phyloP scores from a whole-genome alignment of 495 filamentous ascomycete genomes.

The Penicillium bovifimosum region DNA sequence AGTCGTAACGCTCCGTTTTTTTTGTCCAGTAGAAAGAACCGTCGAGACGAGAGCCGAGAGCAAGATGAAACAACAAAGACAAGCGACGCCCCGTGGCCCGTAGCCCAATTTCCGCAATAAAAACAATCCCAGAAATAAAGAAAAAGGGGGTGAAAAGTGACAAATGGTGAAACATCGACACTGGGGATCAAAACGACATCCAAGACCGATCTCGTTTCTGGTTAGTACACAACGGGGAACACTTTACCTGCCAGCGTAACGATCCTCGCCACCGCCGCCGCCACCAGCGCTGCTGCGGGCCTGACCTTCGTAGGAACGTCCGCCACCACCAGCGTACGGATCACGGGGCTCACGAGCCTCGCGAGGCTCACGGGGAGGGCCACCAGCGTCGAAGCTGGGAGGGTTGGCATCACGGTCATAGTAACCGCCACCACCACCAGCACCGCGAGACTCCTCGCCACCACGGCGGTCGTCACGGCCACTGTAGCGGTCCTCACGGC shows the following conservation, averaged over 20 bases:
- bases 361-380: slow-evolving; percentile 54
- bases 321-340: slow-evolving; percentile 13
- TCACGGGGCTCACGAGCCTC: slow-evolving; percentile 59
- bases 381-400: slow-evolving; percentile 45
- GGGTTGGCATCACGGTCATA: slow-evolving; percentile 42
- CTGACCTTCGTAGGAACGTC: slow-evolving; percentile 46
- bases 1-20: slow-evolving; percentile 31
- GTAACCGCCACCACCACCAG: slow-evolving; percentile 35
- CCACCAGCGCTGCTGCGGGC: slow-evolving; percentile 4
- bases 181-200: slow-evolving; percentile 9
- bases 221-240: slow-evolving; percentile 11
- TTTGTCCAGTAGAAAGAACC: background rate
- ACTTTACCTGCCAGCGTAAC: slow-evolving; percentile 43
- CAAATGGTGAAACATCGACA: slow-evolving; percentile 10
- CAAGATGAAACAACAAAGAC: slow-evolving; percentile 29
- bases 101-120: slow-evolving; percentile 35
- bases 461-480: slow-evolving; percentile 55
- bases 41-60: slow-evolving; percentile 30
- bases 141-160: slow-evolving; percentile 8
- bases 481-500: slow-evolving; percentile 61
- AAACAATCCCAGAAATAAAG: slow-evolving; percentile 29
- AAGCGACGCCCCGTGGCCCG: slow-evolving; percentile 32
- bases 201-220: slow-evolving; percentile 6
- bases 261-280: slow-evolving; percentile 37
- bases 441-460: slow-evolving; percentile 29